Conservation (phyloP, 441 rosid genomes). For the Euphorbia celastroides region DNA sequence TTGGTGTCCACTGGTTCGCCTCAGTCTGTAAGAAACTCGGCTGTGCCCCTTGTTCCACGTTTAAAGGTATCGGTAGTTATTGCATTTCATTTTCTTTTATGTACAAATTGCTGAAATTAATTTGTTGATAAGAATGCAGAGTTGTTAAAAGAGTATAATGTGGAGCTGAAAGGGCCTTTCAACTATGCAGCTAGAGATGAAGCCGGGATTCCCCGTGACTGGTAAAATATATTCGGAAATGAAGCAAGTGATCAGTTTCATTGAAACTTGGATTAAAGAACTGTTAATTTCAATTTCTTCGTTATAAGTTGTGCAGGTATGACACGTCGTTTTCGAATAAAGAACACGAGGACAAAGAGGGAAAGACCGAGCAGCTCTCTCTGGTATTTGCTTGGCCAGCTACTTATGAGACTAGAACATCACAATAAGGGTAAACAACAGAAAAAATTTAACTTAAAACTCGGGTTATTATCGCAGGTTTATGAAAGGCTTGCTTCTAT, state of each 20-base stretch:
- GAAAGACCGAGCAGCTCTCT: slow-evolving; percentile 48
- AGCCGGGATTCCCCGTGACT: slow-evolving; percentile 89
- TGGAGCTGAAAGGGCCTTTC: slow-evolving; percentile 90
- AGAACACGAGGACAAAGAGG: slow-evolving; percentile 28
- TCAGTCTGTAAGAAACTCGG: slow-evolving; percentile 63
- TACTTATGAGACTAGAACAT: background rate
- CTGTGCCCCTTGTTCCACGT: slow-evolving; percentile 65
- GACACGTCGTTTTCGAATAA: slow-evolving; percentile 36
- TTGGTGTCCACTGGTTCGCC: slow-evolving; percentile 83
- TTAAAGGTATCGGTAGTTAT: slow-evolving; percentile 50
- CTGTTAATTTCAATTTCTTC: background rate
- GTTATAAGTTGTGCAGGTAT: slow-evolving; percentile 40
- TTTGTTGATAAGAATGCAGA: slow-evolving; percentile 33
- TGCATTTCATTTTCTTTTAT: slow-evolving; percentile 12
- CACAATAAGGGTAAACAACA: no score
- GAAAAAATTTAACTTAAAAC: background rate
- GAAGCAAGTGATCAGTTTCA: background rate
- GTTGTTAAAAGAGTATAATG: slow-evolving; percentile 63
- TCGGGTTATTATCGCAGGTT: slow-evolving; percentile 40
- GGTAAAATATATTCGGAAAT: slow-evolving; percentile 35
- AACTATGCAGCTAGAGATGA: slow-evolving; percentile 76
- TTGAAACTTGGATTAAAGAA: background rate
- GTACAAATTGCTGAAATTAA: slow-evolving; percentile 4
- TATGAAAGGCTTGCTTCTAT: slow-evolving; percentile 70
- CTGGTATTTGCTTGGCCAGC: slow-evolving; percentile 32